Evolutionary conservation across 805 yeast genomes (phyloP).

Genomic region (Diddensiella santjacobensis): DNA sequence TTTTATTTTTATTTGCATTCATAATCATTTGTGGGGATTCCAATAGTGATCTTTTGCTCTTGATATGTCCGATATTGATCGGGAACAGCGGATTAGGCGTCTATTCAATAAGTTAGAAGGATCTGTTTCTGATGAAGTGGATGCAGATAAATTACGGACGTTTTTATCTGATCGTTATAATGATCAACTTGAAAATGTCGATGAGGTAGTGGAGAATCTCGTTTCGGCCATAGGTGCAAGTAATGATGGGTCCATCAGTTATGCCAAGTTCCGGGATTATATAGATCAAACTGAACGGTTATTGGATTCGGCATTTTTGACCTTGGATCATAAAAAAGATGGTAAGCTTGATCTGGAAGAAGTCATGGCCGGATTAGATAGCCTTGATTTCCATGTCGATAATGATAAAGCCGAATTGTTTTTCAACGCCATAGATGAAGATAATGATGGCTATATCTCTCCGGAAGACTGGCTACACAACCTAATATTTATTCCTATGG

Average conservation of each 20-base stretch:
- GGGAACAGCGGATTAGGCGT: constrained; percentile 37
- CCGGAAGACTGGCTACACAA: constrained; percentile 86
- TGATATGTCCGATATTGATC: neutral
- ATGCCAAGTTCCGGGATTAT: constrained; percentile 63
- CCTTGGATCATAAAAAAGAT: constrained; percentile 67
- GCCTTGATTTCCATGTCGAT: constrained; percentile 52
- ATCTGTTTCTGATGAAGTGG: constrained; percentile 28
- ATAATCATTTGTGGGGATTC: too few relatives aligned
- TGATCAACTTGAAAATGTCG: constrained; percentile 39
- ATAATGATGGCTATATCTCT: constrained; percentile 64
- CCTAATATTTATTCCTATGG: constrained; percentile 68
- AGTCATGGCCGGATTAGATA: constrained; percentile 58
- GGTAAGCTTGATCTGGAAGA: constrained; percentile 66
- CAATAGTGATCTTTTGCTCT: too few relatives aligned
- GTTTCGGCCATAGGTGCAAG: constrained; percentile 34
- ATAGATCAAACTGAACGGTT: constrained; percentile 65
- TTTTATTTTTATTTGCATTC: too few relatives aligned
- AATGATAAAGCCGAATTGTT: constrained; percentile 50
- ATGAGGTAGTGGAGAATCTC: constrained; percentile 54
- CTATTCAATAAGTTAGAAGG: constrained; percentile 22
- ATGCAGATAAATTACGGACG: constrained; percentile 34
- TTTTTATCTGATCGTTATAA: constrained; percentile 12
- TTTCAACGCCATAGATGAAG: constrained; percentile 51
- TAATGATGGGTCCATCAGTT: constrained; percentile 42
- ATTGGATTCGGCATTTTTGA: constrained; percentile 62